Evolutionary conservation across 148 eudicot genomes (phyloP), one percentile per base, ranked within the genome.

Genomic region (Pouteria glomerata): DNA sequence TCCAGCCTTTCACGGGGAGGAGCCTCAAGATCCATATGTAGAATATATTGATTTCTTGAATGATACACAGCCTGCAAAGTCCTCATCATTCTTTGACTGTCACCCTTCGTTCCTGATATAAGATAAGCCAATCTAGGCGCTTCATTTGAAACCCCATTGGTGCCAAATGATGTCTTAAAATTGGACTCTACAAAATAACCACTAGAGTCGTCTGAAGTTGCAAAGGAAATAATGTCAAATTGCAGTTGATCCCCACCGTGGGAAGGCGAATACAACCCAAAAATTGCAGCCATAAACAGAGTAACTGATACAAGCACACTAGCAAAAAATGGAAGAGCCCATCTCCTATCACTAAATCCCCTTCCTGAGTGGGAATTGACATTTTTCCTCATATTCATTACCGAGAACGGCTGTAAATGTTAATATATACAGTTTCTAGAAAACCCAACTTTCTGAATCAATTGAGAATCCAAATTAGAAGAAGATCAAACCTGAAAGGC

Each of bases 1-100:
- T 90, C 82, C 67, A 90, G 67, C 72, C 97, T 82, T 71, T 90
- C 97, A 65, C 76, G 78, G 1, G 93, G 89, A 29, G 97, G 91
- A 71, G 97, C 90, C 81, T 90, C 97, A 48, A 90, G 87, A 81
- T 90, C 97, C 84, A 90, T 79, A 74, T 90, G 97, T 64, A 90
- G 70, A 68, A 90, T 45, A 76, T 90, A 90, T 77, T 88, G 93
- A 73, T 88, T 90, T 64, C 97, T 82, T 0, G 97, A 93, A 82
- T 90, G 97, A 78, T 90, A 90, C 27, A 88, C 88, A 6, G 97
- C 91, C 74, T 86, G 88, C 86, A 90, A 80, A 0, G 86, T 87
- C 68, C 96, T 88, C 92, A 86, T 69, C 80, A 90, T 90, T 72
- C 96, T 88, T 52, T 82, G 86, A 57, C 92, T 84, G 63, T 90